Evolutionary conservation across 306 rosid genomes (phyloP).

Genomic region (Rosa persica): DNA sequence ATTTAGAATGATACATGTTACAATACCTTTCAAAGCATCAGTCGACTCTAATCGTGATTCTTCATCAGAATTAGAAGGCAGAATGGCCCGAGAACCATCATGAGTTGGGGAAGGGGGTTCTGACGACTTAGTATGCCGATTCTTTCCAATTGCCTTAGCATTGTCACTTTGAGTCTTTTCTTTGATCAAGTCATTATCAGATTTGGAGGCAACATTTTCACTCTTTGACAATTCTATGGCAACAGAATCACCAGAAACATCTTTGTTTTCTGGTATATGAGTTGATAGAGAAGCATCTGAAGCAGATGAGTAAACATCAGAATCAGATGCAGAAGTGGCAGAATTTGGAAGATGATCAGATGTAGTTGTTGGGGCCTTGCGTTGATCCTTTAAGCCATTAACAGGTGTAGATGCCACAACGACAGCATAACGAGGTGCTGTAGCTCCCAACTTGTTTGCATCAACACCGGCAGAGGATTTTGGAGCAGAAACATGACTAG

Average conservation of each 20-base stretch:
- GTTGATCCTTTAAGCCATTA: conserved; percentile 32
- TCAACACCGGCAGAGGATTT: conserved; percentile 34
- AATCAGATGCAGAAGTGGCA: conserved; percentile 24
- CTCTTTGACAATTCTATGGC: conserved; percentile 40
- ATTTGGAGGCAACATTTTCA: conserved; percentile 26
- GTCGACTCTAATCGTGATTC: conserved; percentile 25
- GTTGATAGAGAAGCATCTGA: conserved; percentile 49
- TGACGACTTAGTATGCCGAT: conserved; percentile 25
- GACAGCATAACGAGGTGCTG: conserved; percentile 38
- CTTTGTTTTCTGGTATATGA: conserved; percentile 35
- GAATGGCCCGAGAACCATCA: conserved; percentile 31
- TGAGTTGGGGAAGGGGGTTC: conserved; percentile 27
- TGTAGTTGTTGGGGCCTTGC: conserved; percentile 36
- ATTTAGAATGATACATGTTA: background rate
- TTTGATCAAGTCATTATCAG: conserved; percentile 24
- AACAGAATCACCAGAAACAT: conserved; percentile 24
- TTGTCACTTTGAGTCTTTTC: conserved; percentile 25
- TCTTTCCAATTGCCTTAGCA: conserved; percentile 37
- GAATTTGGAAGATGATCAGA: conserved; percentile 36
- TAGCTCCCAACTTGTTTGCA: conserved; percentile 32
- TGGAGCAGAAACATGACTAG: conserved; percentile 30
- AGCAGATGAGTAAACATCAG: conserved; percentile 38
- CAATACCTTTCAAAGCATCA: conserved; percentile 21
- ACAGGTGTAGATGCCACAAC: conserved; percentile 32
- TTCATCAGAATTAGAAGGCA: conserved; percentile 36